Base-by-base conservation (phyloP, 371 early-diverging fungal genomes). In the Mortierella sp. region DNA sequence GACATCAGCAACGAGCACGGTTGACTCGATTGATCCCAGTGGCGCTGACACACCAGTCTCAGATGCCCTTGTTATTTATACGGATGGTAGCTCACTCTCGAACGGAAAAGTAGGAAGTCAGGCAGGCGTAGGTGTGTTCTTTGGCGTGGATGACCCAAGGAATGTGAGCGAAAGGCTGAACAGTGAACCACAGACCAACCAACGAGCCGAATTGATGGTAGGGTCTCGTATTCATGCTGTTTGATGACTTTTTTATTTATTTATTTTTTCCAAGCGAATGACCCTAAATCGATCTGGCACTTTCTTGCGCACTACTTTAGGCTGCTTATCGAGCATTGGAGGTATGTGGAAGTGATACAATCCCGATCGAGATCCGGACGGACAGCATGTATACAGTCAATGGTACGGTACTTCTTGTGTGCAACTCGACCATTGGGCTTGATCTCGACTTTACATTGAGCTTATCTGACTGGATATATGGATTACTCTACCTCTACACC, bases 101-200 rank as follows among this genome's bases (percentile, higher is more conserved):
- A 95, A 95, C 80, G 95, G 95, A 1, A 66, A 58, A 23, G 10
- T 14, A 4, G 64, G 79, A 9, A 91, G 93, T 3, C 66, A 79
- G 14, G 95, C 94, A 24, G 95, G 96, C 5, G 72, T 89, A 49
- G 96, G 96, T 7, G 92, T 95, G n/a, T 95, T 84, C 65, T 95
- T 90, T 82, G 93, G 91, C 14, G 79, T 78, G 1, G 70, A 82
- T 53, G 93, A 95, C 72, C 82, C 90, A 19, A 81, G 93, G 45
- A 96, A 95, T 79, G 66, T 89, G 21, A 89, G 90, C 30, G 90
- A 83, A 54, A 84, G 86, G 10, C 81, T 95, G 18, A 50, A 54
- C 2, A 90, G 90, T 0, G 66, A 59, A 6, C 71, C 79, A 19
- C 94, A 93, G 60, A 95, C 95, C 1, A 96, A 94, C 82, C 93